These are phyloP conservation scores for Boletellus ananiceps DNA, from an alignment of 768 basidiomycete species.

Conservation along the genomic window DNA sequence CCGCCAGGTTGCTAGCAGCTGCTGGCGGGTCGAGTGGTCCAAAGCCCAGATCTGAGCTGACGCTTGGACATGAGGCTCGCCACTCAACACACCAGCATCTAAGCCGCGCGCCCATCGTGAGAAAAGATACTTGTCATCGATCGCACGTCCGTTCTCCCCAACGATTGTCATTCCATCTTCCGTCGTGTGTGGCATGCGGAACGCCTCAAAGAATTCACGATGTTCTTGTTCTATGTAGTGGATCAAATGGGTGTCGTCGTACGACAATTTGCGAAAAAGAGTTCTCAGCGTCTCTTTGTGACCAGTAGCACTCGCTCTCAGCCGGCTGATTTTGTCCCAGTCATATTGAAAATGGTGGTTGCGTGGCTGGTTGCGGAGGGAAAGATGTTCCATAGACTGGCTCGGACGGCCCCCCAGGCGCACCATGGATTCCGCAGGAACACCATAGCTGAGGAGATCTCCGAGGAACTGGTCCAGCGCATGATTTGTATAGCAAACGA, in stretches of 20 bases:
- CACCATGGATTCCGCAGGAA: slow-evolving; percentile 46
- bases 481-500: slow-evolving; percentile 71
- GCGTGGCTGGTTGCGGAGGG: slow-evolving; percentile 29
- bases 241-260: slow-evolving; percentile 31
- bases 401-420: slow-evolving; percentile 56
- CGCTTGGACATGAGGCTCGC: slow-evolving; percentile 21
- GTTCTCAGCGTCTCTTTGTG: slow-evolving; percentile 25
- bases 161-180: slow-evolving; percentile 44
- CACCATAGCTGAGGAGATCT: slow-evolving; percentile 53
- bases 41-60: slow-evolving; percentile 38
- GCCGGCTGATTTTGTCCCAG: slow-evolving; percentile 15
- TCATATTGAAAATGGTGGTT: not conserved
- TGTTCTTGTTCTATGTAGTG: slow-evolving; percentile 44
- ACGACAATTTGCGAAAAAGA: slow-evolving; percentile 11
- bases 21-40: slow-evolving; percentile 26
- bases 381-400: slow-evolving; percentile 39
- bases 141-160: slow-evolving; percentile 36
- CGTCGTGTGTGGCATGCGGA: slow-evolving; percentile 35
- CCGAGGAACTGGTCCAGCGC: slow-evolving; percentile 66
- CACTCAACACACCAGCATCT: slow-evolving; percentile 41
- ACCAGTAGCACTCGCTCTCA: slow-evolving; percentile 31
- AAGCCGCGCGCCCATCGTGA: slow-evolving; percentile 41
- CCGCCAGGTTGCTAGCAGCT: slow-evolving; percentile 32
- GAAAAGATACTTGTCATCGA: slow-evolving; percentile 42
- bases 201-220: slow-evolving; percentile 38